A percentile compares a stretch with the other conserved stretches of the same genome.
phyloP scores from a whole-genome alignment of 2,329 filamentous ascomycete species.

The Aaosphaeria arxii region DNA sequence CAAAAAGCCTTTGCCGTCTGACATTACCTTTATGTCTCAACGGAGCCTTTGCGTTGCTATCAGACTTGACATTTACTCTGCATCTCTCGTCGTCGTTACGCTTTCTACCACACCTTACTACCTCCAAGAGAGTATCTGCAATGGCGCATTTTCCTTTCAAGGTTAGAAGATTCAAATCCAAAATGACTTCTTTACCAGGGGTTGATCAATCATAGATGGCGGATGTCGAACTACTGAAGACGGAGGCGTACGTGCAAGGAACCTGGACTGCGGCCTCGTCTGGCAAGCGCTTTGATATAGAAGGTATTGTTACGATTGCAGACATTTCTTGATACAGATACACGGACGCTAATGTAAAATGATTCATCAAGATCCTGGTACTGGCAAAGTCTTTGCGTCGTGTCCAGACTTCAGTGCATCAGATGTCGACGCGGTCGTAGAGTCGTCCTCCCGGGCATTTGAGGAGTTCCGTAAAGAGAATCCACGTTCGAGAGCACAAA shows the following conservation, averaged over 20 bases:
- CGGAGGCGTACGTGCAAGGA: slow-evolving; percentile 83
- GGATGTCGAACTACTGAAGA: too few relatives aligned
- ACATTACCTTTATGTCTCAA: too few relatives aligned
- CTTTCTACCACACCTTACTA: too few relatives aligned
- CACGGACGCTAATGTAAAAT: slow-evolving; percentile 2
- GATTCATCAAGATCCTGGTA: slow-evolving; percentile 72
- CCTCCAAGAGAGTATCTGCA: too few relatives aligned
- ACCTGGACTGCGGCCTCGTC: slow-evolving; percentile 85
- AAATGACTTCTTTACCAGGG: too few relatives aligned
- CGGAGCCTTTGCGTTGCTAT: too few relatives aligned
- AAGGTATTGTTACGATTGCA: slow-evolving; percentile 60
- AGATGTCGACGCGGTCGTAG: slow-evolving; percentile 79
- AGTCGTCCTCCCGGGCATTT: slow-evolving; percentile 76
- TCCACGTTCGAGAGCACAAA: slow-evolving; percentile 68
- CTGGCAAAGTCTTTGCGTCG: slow-evolving; percentile 75
- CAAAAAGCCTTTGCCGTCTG: too few relatives aligned
- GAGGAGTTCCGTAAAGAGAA: slow-evolving; percentile 68
- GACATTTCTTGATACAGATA: not conserved
- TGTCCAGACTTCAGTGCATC: slow-evolving; percentile 78
- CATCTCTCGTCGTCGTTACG: too few relatives aligned
- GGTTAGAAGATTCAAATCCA: too few relatives aligned
- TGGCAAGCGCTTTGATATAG: slow-evolving; percentile 90
- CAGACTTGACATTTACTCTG: too few relatives aligned
- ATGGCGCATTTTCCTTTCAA: too few relatives aligned
- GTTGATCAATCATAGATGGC: too few relatives aligned